These are phyloP conservation scores for Boletus subcaerulescens DNA, from an alignment of 768 basidiomycete genomes.

Conservation along the genomic window DNA sequence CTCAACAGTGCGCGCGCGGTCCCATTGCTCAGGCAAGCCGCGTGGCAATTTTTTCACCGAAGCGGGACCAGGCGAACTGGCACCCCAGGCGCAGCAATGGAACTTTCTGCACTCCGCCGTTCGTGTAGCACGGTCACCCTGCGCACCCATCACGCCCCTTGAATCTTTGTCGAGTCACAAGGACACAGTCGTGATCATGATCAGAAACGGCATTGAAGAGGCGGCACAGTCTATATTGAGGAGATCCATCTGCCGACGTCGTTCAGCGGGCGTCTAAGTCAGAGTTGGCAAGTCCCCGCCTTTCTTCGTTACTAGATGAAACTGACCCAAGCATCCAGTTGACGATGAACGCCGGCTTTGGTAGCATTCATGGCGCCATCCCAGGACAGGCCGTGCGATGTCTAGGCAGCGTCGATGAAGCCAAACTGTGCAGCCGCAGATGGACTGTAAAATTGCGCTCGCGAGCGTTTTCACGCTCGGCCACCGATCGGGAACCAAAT, in stretches of 20 bases:
- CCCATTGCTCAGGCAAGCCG: too few relatives aligned
- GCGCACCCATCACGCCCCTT: conserved; percentile 26
- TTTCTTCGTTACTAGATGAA: neutral
- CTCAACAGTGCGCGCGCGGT: too few relatives aligned
- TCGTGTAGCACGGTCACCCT: neutral
- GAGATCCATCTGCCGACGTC: conserved; percentile 79
- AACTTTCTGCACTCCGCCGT: too few relatives aligned
- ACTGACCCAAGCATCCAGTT: conserved; percentile 32
- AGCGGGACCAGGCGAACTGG: too few relatives aligned
- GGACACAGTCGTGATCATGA: conserved; percentile 79
- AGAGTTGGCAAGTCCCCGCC: conserved; percentile 60
- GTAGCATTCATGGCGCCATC: conserved; percentile 79
- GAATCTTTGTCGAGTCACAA: conserved; percentile 82
- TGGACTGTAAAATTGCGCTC: conserved; percentile 60
- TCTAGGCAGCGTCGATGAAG: conserved; percentile 63
- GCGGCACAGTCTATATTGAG: conserved; percentile 66
- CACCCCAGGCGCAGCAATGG: neutral
- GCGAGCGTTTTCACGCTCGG: conserved; percentile 55
- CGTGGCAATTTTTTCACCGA: too few relatives aligned
- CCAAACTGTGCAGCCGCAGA: conserved; percentile 55
- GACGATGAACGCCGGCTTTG: conserved; percentile 75
- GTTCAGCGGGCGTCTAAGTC: conserved; percentile 67
- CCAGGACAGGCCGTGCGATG: conserved; percentile 70
- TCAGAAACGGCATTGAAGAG: conserved; percentile 68
- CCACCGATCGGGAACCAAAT: conserved; percentile 53